These are phyloP conservation scores for Ceratocystis colombiana DNA, from an alignment of 2,329 filamentous ascomycete genomes.

Conservation along the genomic window DNA sequence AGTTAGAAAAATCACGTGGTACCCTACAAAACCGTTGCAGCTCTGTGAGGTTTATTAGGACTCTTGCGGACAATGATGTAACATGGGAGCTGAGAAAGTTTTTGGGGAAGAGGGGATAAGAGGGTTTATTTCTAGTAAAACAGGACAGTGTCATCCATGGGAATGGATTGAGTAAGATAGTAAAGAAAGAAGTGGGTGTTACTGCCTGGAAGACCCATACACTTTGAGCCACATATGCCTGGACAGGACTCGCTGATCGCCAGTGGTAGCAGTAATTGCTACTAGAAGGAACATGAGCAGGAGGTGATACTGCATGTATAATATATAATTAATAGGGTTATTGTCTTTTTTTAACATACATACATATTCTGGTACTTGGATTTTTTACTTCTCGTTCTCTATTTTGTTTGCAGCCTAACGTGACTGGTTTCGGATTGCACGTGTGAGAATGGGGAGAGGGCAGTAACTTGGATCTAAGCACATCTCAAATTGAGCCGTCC, in stretches of 20 bases:
- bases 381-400: neutral
- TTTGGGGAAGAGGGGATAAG: neutral
- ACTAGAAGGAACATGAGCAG: neutral
- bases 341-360: neutral
- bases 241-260: neutral
- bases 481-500: conserved; percentile 4
- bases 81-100: conserved; percentile 1
- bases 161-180: no score
- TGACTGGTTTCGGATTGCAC: neutral
- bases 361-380: neutral
- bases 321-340: neutral
- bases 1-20: conserved; percentile 14
- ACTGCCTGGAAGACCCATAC: neutral
- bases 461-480: neutral
- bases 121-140: neutral
- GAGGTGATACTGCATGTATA: neutral
- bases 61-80: neutral
- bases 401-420: neutral
- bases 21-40: conserved; percentile 12
- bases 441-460: neutral
- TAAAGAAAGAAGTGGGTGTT: no score
- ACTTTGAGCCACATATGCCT: conserved; percentile 1
- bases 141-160: no score
- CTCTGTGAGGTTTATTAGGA: conserved; percentile 5
- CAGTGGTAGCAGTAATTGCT: neutral